Percentiles rank a stretch among this genome's conserved stretches.
phyloP scores from a whole-genome alignment of 208 protist genomes.

The Spongospora subterranea region DNA sequence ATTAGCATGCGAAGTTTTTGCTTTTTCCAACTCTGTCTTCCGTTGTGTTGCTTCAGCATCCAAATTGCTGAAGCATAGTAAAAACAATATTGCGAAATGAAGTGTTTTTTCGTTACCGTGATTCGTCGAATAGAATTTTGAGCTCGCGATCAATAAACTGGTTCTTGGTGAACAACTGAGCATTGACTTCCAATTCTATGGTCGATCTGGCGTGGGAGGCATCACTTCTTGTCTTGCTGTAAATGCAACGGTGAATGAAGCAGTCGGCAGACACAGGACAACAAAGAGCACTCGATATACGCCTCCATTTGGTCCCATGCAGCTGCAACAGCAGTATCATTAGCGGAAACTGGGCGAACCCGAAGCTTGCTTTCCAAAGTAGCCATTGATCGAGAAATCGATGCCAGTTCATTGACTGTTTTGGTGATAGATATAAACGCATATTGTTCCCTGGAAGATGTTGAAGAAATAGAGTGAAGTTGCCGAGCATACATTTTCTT shows the following conservation, averaged over 20 bases:
- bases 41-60: slow-evolving; percentile 26
- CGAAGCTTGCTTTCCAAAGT: background rate
- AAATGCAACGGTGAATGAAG: background rate
- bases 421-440: background rate
- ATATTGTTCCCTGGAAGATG: background rate
- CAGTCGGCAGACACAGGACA: background rate
- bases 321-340: background rate
- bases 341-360: background rate
- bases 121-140: slow-evolving; percentile 43
- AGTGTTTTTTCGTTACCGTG: background rate
- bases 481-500: background rate
- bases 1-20: background rate
- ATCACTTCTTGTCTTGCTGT: background rate
- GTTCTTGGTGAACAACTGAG: background rate
- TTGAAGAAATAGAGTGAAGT: background rate
- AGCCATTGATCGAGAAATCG: background rate
- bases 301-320: background rate
- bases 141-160: slow-evolving; percentile 10
- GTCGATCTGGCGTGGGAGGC: background rate
- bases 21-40: background rate
- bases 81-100: background rate
- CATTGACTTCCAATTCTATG: background rate
- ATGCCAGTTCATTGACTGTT: background rate
- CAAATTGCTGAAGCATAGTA: background rate
- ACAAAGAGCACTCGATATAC: background rate